Evolutionary conservation across 2,329 filamentous ascomycete species (phyloP).

Genomic region (Magnaporthiopsis poae): DNA sequence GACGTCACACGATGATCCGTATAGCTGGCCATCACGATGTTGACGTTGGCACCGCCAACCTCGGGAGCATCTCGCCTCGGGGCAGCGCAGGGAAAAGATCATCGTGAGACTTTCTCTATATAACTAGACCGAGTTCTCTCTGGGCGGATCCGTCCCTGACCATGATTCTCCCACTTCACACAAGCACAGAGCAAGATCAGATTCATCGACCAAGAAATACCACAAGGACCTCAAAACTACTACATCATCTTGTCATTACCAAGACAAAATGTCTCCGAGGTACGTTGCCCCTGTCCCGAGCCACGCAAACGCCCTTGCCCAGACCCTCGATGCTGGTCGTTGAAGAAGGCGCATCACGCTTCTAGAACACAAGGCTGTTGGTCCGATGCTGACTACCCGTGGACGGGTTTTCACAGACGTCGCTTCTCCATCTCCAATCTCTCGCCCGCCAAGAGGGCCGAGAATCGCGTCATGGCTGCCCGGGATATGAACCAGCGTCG

Average conservation of each 20-base stretch:
- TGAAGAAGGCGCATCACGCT: too few species aligned
- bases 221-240: not conserved
- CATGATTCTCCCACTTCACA: not conserved
- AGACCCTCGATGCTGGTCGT: not conserved
- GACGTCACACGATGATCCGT: too few species aligned
- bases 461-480: conserved; percentile 1
- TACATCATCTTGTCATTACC: not conserved
- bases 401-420: not conserved
- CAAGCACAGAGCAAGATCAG: not conserved
- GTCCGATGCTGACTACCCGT: not conserved
- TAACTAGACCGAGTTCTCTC: not conserved
- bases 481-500: not conserved
- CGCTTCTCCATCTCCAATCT: conserved; percentile 7
- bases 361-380: not conserved
- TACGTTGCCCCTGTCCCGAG: not conserved
- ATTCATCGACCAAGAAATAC: not conserved
- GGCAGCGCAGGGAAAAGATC: not conserved
- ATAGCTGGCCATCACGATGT: too few species aligned
- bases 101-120: not conserved
- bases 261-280: not conserved
- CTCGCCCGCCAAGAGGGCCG: conserved; percentile 5
- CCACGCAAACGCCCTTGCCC: not conserved
- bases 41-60: too few species aligned
- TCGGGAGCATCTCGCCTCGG: not conserved
- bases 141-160: not conserved